Evolutionary conservation across 208 protist species (phyloP).

Genomic region (Acanthamoeba healyi): DNA sequence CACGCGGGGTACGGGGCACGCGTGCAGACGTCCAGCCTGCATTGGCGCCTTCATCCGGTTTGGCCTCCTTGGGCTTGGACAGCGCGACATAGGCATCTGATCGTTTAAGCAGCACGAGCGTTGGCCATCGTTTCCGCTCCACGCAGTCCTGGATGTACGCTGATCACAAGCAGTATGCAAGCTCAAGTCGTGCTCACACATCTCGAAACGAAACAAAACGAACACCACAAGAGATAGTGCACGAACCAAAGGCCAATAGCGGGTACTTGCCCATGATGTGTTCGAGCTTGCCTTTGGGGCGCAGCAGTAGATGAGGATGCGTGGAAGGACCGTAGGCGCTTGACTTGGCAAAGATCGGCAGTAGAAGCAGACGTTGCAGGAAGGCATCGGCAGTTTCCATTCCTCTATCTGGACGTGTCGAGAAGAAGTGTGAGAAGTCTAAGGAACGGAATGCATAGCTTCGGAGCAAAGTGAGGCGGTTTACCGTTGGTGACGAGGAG

Average conservation of each 20-base stretch:
- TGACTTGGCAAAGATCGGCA: background rate
- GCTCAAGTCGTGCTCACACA: too few species aligned
- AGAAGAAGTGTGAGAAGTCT: background rate
- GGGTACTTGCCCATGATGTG: conserved; percentile 14
- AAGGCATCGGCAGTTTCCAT: conserved; percentile 35
- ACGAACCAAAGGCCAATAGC: background rate
- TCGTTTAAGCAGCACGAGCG: background rate
- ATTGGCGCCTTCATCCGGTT: background rate
- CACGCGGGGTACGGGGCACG: background rate
- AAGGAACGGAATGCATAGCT: background rate
- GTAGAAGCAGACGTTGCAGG: background rate
- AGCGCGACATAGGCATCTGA: background rate
- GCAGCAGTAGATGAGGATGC: background rate
- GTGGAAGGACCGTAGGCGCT: background rate
- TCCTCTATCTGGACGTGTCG: background rate
- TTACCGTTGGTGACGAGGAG: background rate
- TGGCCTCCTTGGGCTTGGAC: background rate
- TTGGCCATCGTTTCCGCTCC: background rate
- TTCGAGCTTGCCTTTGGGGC: background rate
- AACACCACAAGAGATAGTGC: background rate
- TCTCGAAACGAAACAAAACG: too few species aligned
- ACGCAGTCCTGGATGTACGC: conserved; percentile 40
- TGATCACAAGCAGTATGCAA: background rate
- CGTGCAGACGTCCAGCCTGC: background rate
- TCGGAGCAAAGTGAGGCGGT: background rate